Conservation (phyloP, 2,329 filamentous ascomycete genomes). For the Penicillium sp. region DNA sequence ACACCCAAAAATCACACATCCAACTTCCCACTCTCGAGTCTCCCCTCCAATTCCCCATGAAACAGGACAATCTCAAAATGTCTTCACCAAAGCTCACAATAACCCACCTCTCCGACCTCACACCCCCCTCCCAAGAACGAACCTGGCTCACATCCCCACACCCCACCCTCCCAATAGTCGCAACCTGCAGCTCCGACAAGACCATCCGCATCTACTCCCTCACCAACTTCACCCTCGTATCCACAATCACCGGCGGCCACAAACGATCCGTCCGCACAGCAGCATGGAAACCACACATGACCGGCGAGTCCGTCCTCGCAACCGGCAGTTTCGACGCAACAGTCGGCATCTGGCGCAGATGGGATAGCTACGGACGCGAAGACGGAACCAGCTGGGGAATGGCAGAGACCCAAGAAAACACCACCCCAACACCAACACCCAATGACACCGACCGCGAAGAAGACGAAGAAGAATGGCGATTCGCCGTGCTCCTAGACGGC, state of each 20-base stretch:
- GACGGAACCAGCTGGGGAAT: constrained; percentile 19
- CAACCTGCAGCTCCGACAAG: constrained; percentile 82
- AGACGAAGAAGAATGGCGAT: constrained; percentile 82
- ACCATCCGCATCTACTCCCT: constrained; percentile 87
- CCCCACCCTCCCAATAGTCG: constrained; percentile 79
- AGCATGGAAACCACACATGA: constrained; percentile 77
- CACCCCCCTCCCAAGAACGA: constrained; percentile 55
- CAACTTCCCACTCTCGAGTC: no score
- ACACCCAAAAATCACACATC: constrained; percentile 10
- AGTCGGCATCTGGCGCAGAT: constrained; percentile 75
- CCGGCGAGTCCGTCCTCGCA: constrained; percentile 70
- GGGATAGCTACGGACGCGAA: constrained; percentile 45
- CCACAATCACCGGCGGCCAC: constrained; percentile 78
- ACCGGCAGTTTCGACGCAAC: constrained; percentile 93
- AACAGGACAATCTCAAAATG: not conserved
- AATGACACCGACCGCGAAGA: constrained; percentile 46
- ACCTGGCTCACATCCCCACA: constrained; percentile 85
- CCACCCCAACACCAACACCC: not conserved
- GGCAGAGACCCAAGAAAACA: not conserved
- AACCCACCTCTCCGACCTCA: constrained; percentile 50
- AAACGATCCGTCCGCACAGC: constrained; percentile 81
- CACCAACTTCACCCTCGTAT: constrained; percentile 72
- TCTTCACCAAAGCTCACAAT: constrained; percentile 22
- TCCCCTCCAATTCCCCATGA: constrained; percentile 4
- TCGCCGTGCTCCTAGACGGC: constrained; percentile 86